Conservation (phyloP, 495 filamentous ascomycete genomes). For the Gamarada debralockiae region DNA sequence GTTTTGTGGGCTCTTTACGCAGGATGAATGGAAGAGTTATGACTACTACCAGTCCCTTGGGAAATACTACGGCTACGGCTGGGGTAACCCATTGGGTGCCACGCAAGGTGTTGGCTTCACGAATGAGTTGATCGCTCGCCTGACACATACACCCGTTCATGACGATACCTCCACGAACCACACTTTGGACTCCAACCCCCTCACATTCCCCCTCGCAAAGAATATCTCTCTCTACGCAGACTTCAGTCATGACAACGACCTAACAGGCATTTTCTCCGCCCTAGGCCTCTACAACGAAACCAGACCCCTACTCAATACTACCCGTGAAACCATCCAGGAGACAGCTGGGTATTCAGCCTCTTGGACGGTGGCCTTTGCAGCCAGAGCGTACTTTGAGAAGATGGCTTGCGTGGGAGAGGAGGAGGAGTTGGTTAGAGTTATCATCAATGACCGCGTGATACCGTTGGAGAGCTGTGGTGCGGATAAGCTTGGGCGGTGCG, state of each 20-base stretch:
- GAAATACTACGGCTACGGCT: slow-evolving; percentile 78
- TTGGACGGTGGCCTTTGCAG: slow-evolving; percentile 79
- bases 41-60: slow-evolving; percentile 70
- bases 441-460: slow-evolving; percentile 80
- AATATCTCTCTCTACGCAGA: slow-evolving; percentile 65
- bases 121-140: slow-evolving; percentile 79
- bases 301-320: slow-evolving; percentile 41
- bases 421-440: slow-evolving; percentile 63
- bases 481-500: slow-evolving; percentile 66
- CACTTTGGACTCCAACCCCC: slow-evolving; percentile 58
- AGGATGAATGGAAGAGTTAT: slow-evolving; percentile 67
- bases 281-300: slow-evolving; percentile 70
- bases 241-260: slow-evolving; percentile 85
- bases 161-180: slow-evolving; percentile 69
- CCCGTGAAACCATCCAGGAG: slow-evolving; percentile 34
- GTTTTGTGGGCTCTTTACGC: slow-evolving; percentile 71
- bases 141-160: slow-evolving; percentile 61
- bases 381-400: slow-evolving; percentile 78
- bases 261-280: slow-evolving; percentile 67
- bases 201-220: slow-evolving; percentile 65
- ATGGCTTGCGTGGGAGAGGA: slow-evolving; percentile 55
- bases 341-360: slow-evolving; percentile 56
- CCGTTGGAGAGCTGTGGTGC: slow-evolving; percentile 62
- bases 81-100: slow-evolving; percentile 70
- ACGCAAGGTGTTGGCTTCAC: slow-evolving; percentile 81